Percentiles rank a stretch among this genome's conserved stretches.
These are phyloP conservation scores for Plantago coronopus DNA, from an alignment of 305 asterid genomes.

Conservation along the genomic window DNA sequence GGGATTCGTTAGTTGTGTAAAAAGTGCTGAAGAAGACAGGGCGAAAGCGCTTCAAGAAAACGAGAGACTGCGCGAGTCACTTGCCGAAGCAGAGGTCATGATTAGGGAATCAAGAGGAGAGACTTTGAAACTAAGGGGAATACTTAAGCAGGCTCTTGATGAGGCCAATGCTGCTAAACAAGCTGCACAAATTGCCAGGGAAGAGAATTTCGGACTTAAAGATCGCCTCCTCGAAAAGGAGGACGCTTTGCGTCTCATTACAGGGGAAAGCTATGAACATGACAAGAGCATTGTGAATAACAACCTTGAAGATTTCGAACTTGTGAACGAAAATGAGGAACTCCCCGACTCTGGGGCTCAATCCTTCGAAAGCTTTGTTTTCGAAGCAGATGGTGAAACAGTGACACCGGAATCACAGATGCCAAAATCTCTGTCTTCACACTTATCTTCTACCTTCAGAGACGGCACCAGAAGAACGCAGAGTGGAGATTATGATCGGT, in stretches of 20 bases:
- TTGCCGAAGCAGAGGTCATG: conserved; percentile 47
- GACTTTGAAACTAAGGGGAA: conserved; percentile 55
- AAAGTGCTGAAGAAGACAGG: conserved; percentile 67
- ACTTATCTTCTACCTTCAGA: background rate
- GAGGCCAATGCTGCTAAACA: conserved; percentile 89
- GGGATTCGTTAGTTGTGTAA: conserved; percentile 73
- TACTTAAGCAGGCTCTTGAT: conserved; percentile 68
- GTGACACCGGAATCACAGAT: background rate
- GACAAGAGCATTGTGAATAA: background rate
- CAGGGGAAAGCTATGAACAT: background rate
- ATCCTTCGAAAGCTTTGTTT: background rate
- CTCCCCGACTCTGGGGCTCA: background rate
- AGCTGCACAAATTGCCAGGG: conserved; percentile 59
- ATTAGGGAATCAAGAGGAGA: conserved; percentile 58
- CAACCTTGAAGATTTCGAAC: background rate
- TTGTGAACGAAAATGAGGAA: background rate
- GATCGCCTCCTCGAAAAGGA: background rate
- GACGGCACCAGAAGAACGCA: background rate
- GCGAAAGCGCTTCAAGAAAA: conserved; percentile 41
- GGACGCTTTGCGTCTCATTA: background rate
- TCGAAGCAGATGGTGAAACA: background rate
- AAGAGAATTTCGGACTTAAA: background rate
- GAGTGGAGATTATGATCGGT: too few species aligned
- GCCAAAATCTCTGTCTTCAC: background rate
- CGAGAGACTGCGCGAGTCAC: conserved; percentile 34